Base-by-base conservation (phyloP, 2,329 filamentous ascomycete species). In the Fusarium decemcellulare region DNA sequence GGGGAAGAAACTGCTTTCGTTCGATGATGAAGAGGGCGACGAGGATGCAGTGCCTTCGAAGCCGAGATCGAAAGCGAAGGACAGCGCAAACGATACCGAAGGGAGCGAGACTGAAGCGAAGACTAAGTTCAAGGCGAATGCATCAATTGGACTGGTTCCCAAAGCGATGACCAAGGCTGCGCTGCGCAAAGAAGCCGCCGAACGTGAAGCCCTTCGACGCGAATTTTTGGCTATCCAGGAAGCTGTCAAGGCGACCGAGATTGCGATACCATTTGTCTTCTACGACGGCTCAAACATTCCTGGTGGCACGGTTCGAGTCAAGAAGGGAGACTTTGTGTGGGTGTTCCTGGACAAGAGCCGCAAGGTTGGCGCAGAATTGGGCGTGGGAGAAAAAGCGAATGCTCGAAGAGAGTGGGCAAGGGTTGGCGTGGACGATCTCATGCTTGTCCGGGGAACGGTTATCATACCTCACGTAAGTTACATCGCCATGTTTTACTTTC, bases 321-420 rank as follows among this genome's bases (percentile, higher is more conserved):
- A 94, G 80, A 99, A 99, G 81, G 95, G 96, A 10, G 96, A 98
- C 76, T 92, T 90, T 60, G 86, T 97, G 29, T 98, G 96, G 96
- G 83, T 98, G 2, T 97, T 98, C 70, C 83, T 99, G 4, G 96
- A 99, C 80, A 91, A 92, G 76, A 96, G 94, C 74, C 87, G 95
- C 67, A 98, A 97, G 78, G 91, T 97, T 1, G 95, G 94, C 12
- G 95, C 95, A 2, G 91, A 96, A 74, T 82, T 94, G 43, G 92
- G 92, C 1, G 92, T 95, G 1, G 92, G 91, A 52, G 90, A 86
- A 71, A 91, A 86, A 69, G 84, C 87, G 59, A 91, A 92, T 72
- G 90, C 77, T 14, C 84, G 90, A 65, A 90, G 92, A 65, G 93
- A 96, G 76, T 99, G 96, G 96, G 95, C 95, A 5, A 87, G 95